Conservation (phyloP, 441 rosid species). For the Gossypium schwendimanii region DNA sequence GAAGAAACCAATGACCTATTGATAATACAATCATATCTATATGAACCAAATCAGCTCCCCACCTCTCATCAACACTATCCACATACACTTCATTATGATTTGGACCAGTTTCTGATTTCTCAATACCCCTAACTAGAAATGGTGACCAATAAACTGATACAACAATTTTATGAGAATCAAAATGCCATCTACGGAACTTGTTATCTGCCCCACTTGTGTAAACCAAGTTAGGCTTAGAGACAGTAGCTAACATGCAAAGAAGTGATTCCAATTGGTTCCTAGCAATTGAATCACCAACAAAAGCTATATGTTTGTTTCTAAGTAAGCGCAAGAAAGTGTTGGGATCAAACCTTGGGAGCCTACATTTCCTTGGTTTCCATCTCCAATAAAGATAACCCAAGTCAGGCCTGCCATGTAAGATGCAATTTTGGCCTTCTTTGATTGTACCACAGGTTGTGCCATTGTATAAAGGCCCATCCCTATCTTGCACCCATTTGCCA, state of each 20-base stretch:
- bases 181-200: slow-evolving; percentile 69
- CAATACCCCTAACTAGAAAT: slow-evolving; percentile 73
- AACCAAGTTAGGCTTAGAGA: slow-evolving; percentile 47
- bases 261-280: slow-evolving; percentile 92
- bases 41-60: slow-evolving; percentile 55
- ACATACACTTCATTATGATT: slow-evolving; percentile 54
- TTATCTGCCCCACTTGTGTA: slow-evolving; percentile 57
- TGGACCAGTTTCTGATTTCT: slow-evolving; percentile 54
- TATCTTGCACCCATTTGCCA: slow-evolving; percentile 70
- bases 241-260: slow-evolving; percentile 68
- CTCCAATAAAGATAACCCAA: slow-evolving; percentile 70
- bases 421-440: slow-evolving; percentile 76
- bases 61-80: slow-evolving; percentile 64
- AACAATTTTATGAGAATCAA: slow-evolving; percentile 41
- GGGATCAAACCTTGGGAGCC: slow-evolving; percentile 76
- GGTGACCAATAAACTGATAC: slow-evolving; percentile 91
- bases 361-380: slow-evolving; percentile 74
- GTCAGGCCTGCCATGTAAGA: slow-evolving; percentile 76
- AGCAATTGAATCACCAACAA: slow-evolving; percentile 89
- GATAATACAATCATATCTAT: slow-evolving; percentile 62
- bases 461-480: slow-evolving; percentile 64
- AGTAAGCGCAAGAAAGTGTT: slow-evolving; percentile 45
- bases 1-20: slow-evolving; percentile 86
- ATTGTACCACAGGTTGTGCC: slow-evolving; percentile 68
- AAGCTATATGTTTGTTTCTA: slow-evolving; percentile 60